These are phyloP conservation scores for Cryptococcus depauperatus DNA, from an alignment of 1,284 basidiomycete species.

Conservation along the genomic window DNA sequence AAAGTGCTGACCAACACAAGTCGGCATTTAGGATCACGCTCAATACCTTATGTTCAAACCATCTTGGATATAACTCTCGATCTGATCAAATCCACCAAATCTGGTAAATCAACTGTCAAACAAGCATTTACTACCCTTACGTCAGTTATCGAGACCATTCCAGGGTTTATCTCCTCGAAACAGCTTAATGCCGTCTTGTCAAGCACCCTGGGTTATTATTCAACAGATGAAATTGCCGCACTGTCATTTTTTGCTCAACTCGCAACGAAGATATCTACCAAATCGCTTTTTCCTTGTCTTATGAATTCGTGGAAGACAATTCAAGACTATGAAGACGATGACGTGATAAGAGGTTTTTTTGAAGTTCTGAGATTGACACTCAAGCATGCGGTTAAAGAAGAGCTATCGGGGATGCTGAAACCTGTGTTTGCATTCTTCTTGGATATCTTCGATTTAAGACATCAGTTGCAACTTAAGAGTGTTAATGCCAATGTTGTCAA, in stretches of 20 bases:
- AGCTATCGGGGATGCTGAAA: constrained; percentile 63
- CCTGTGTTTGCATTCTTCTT: constrained; percentile 73
- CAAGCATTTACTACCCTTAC: constrained; percentile 27
- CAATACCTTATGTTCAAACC: constrained; percentile 73
- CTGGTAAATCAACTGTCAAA: constrained; percentile 13
- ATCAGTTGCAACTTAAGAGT: constrained; percentile 39
- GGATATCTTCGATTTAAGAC: constrained; percentile 62
- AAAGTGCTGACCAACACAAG: too few species aligned
- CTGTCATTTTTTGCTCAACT: constrained; percentile 49
- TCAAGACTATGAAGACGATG: constrained; percentile 23
- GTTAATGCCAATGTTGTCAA: constrained; percentile 44
- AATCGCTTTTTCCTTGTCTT: constrained; percentile 59
- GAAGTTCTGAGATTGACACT: constrained; percentile 59
- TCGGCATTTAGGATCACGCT: constrained; percentile 67
- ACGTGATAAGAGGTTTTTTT: constrained; percentile 52
- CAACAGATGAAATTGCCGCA: constrained; percentile 17
- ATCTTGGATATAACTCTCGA: constrained; percentile 56
- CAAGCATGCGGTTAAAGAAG: constrained; percentile 56
- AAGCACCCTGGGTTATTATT: constrained; percentile 31
- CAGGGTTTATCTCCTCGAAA: constrained; percentile 44
- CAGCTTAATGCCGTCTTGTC: constrained; percentile 44
- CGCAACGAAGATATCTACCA: constrained; percentile 61
- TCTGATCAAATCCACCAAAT: constrained; percentile 45
- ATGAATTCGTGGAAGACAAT: constrained; percentile 44
- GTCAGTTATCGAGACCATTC: constrained; percentile 39